Evolutionary conservation across 164 flowering plant genomes (phyloP).

Genomic region (Umbilicus rupestris): DNA sequence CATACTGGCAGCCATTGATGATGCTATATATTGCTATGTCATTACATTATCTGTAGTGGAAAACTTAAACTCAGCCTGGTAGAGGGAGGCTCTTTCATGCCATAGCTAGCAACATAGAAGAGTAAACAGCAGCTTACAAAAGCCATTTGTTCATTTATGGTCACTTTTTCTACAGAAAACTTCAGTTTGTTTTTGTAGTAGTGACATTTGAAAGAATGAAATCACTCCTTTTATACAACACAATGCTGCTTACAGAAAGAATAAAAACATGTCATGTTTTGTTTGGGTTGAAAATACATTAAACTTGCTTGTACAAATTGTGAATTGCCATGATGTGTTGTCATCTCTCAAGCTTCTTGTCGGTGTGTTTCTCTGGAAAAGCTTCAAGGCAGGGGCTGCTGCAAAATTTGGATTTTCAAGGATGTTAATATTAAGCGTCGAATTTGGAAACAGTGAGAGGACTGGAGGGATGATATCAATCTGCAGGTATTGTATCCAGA

Average conservation of each 20-base stretch:
- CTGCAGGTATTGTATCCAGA: neutral
- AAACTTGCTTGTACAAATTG: neutral
- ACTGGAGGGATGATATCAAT: neutral
- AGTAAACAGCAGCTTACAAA: no score
- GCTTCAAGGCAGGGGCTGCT: neutral
- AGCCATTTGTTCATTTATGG: no score
- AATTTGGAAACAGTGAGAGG: neutral
- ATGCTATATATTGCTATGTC: no score
- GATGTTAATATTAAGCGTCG: neutral
- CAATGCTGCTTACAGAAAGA: neutral
- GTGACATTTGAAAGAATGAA: no score
- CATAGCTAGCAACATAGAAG: no score
- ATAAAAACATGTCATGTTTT: neutral
- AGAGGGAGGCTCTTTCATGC: no score
- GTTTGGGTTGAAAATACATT: neutral
- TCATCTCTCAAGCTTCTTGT: neutral
- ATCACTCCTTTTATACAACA: neutral
- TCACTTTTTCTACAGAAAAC: no score
- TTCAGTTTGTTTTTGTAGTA: no score
- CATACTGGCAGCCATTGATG: no score
- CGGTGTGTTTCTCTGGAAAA: neutral
- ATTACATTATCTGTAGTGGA: no score
- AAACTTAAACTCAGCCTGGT: no score
- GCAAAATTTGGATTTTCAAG: neutral
- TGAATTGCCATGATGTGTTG: neutral